Percentiles rank a stretch among this genome's conserved stretches.
phyloP scores from a whole-genome alignment of 164 flowering plant genomes.

The Paratinospora sagittata region DNA sequence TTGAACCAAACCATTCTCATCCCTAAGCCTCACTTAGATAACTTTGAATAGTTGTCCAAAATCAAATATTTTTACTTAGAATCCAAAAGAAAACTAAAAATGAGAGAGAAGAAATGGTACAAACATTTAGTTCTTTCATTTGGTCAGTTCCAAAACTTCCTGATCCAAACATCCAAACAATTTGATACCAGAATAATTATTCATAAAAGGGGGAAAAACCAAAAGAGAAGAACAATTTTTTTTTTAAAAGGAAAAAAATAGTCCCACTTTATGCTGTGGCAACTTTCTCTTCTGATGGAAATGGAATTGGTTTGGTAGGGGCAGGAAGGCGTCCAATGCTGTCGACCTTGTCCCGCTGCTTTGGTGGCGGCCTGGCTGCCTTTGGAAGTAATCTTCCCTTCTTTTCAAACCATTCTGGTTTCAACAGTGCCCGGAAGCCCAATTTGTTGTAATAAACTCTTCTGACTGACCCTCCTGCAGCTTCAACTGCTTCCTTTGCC shows the following conservation, averaged over 20 bases:
- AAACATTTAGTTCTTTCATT: neutral
- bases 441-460: conserved; percentile 89
- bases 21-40: too few species aligned
- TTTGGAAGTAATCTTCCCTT: conserved; percentile 84
- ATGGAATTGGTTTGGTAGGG: conserved; percentile 89
- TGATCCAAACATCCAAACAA: neutral
- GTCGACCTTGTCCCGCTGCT: conserved; percentile 76
- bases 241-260: too few species aligned
- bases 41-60: too few species aligned
- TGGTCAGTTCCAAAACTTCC: neutral
- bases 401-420: conserved; percentile 96
- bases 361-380: conserved; percentile 94
- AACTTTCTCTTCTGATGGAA: conserved; percentile 27
- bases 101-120: neutral
- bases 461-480: conserved; percentile 89
- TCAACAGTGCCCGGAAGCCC: conserved; percentile 83
- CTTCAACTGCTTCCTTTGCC: conserved; percentile 90
- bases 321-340: conserved; percentile 96
- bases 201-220: neutral
- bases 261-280: neutral
- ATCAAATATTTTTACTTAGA: too few species aligned
- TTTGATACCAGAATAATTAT: neutral
- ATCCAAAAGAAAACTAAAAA: too few species aligned
- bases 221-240: too few species aligned
- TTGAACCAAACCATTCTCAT: too few species aligned